Conservation (phyloP, 352 stramenopile species). For the Plasmopara viticola region DNA sequence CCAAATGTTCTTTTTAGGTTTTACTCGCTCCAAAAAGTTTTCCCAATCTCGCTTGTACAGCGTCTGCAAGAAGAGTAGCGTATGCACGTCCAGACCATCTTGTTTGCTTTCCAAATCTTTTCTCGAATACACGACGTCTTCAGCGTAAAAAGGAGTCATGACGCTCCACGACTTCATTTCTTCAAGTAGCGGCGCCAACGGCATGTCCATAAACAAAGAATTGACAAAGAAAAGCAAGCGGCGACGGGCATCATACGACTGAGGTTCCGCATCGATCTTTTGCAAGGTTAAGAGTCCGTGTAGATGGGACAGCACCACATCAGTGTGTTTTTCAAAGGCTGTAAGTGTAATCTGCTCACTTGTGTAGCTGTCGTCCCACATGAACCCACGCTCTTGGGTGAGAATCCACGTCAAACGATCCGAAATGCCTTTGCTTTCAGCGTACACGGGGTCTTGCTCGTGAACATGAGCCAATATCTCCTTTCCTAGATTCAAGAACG, state of each 20-base stretch:
- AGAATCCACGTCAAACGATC: slow-evolving; percentile 95
- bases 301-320: slow-evolving; percentile 84
- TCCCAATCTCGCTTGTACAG: slow-evolving; percentile 98
- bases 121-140: slow-evolving; percentile 97
- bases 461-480: slow-evolving; percentile 68
- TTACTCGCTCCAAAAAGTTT: slow-evolving; percentile 96
- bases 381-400: slow-evolving; percentile 96
- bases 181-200: slow-evolving; percentile 91
- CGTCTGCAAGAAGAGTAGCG: slow-evolving; percentile 90
- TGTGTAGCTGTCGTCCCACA: slow-evolving; percentile 98
- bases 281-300: slow-evolving; percentile 94
- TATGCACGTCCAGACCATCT: slow-evolving; percentile 88
- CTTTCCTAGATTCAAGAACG: slow-evolving; percentile 92
- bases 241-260: slow-evolving; percentile 92
- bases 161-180: slow-evolving; percentile 99
- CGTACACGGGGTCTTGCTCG: slow-evolving; percentile 69
- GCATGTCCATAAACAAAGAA: slow-evolving; percentile 99
- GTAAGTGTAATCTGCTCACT: slow-evolving; percentile 90
- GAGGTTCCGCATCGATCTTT: slow-evolving; percentile 95
- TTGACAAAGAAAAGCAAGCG: slow-evolving; percentile 99
- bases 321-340: slow-evolving; percentile 70
- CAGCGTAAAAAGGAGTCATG: slow-evolving; percentile 98
- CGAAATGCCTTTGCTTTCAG: slow-evolving; percentile 88
- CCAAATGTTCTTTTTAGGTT: slow-evolving; percentile 90
- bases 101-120: slow-evolving; percentile 95